A percentile compares a stretch with the other conserved stretches of the same genome.
phyloP scores from a whole-genome alignment of 169 alveolate species.

The Miamiensis avidus region DNA sequence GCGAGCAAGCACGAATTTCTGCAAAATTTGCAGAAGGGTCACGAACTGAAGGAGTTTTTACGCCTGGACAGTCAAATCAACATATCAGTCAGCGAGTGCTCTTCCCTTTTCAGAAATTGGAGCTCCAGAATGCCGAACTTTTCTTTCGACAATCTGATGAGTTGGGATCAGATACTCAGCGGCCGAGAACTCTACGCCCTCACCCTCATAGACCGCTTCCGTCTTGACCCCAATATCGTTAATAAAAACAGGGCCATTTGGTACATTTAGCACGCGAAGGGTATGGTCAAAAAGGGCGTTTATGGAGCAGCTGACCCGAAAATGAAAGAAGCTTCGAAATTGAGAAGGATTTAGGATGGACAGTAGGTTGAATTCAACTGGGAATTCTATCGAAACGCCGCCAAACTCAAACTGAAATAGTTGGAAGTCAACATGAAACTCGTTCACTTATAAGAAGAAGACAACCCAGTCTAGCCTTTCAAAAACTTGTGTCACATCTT shows the following conservation, averaged over 20 bases:
- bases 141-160: slow-evolving; percentile 9
- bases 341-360: slow-evolving; percentile 3
- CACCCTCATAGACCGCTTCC: not conserved
- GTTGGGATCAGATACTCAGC: slow-evolving; percentile 20
- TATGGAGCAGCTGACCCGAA: slow-evolving; percentile 24
- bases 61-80: slow-evolving; percentile 45
- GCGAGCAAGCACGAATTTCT: slow-evolving; percentile 70
- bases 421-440: slow-evolving; percentile 13
- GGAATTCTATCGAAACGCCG: slow-evolving; percentile 19
- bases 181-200: slow-evolving; percentile 17
- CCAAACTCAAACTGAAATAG: slow-evolving; percentile 32
- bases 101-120: slow-evolving; percentile 12
- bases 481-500: slow-evolving; percentile 1
- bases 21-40: slow-evolving; percentile 62
- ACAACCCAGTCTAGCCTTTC: not conserved
- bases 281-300: slow-evolving; percentile 36
- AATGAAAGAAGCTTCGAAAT: slow-evolving; percentile 18
- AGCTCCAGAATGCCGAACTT: slow-evolving; percentile 2
- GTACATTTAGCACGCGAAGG: slow-evolving; percentile 36
- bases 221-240: not conserved
- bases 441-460: not conserved
- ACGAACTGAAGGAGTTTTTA: slow-evolving; percentile 73
- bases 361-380: slow-evolving; percentile 9
- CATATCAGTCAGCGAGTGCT: not conserved
- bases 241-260: slow-evolving; percentile 13